Conservation (phyloP, 78 protist genomes). For the Dictyostelium purpureum region DNA sequence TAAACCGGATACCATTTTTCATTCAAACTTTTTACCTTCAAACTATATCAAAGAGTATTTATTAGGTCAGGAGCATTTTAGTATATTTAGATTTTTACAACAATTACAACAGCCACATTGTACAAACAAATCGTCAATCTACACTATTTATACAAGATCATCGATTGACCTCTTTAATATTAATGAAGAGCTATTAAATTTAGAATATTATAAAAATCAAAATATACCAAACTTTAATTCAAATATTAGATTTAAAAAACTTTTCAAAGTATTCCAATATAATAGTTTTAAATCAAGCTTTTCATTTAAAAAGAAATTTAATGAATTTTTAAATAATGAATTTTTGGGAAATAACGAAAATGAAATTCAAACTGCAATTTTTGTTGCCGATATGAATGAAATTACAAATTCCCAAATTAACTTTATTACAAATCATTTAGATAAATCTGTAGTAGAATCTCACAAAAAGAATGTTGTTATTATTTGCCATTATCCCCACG, state of each 20-base stretch:
- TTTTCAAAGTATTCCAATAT: neutral
- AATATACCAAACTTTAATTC: neutral
- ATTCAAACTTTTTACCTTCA: slow-evolving; percentile 19
- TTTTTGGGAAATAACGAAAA: too few relatives aligned
- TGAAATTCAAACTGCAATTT: neutral
- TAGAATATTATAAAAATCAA: neutral
- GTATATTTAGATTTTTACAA: slow-evolving; percentile 20
- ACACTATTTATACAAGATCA: slow-evolving; percentile 54
- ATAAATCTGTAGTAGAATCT: neutral
- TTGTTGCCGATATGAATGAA: neutral
- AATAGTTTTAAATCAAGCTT: slow-evolving; percentile 8
- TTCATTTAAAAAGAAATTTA: slow-evolving; percentile 15
- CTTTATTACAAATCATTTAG: neutral
- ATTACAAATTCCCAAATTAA: slow-evolving; percentile 4
- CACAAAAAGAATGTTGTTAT: neutral
- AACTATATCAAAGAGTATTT: slow-evolving; percentile 46
- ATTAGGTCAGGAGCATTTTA: slow-evolving; percentile 66
- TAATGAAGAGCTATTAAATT: slow-evolving; percentile 31
- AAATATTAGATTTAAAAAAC: neutral
- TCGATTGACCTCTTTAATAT: slow-evolving; percentile 16
- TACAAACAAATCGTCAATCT: neutral
- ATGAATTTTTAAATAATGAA: neutral
- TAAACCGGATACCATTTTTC: slow-evolving; percentile 56
- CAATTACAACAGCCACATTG: neutral
- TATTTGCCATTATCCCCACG: slow-evolving; percentile 16